A percentile compares a stretch with the other conserved stretches of the same genome.
Evolutionary conservation across 2,329 filamentous ascomycete species (phyloP).

Genomic region (Tolypocladium endophyticum): DNA sequence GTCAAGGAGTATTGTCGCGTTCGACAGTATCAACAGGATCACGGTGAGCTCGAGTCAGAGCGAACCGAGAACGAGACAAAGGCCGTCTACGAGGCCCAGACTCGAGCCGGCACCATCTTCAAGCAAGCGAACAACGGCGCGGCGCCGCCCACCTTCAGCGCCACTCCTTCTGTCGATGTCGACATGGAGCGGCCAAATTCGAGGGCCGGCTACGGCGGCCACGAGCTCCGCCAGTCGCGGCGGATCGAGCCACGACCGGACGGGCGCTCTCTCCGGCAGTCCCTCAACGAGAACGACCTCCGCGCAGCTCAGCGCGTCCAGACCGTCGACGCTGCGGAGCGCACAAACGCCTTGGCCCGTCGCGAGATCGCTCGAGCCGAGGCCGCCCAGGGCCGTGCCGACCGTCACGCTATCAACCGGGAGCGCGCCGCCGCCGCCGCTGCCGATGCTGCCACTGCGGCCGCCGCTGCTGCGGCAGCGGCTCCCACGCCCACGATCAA

Average conservation of each 20-base stretch:
- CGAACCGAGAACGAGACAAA: slow-evolving; percentile 37
- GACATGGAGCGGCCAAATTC: slow-evolving; percentile 4
- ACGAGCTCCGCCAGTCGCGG: slow-evolving; percentile 32
- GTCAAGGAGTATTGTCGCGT: slow-evolving; percentile 55
- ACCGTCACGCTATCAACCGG: slow-evolving; percentile 33
- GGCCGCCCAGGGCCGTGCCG: slow-evolving; percentile 38
- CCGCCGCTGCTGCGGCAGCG: slow-evolving; percentile 9
- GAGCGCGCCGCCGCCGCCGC: slow-evolving; percentile 24
- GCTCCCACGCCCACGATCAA: slow-evolving; percentile 10
- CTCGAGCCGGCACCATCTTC: slow-evolving; percentile 25
- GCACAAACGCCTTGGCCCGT: slow-evolving; percentile 37
- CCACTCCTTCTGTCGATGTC: slow-evolving; percentile 10
- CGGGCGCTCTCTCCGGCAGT: slow-evolving; percentile 16
- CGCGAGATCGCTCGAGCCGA: slow-evolving; percentile 43
- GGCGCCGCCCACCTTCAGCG: slow-evolving; percentile 10
- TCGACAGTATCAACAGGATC: slow-evolving; percentile 46
- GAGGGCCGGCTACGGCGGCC: slow-evolving; percentile 15
- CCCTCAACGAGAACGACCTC: slow-evolving; percentile 11
- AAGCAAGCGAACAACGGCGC: slow-evolving; percentile 10
- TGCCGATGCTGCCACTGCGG: slow-evolving; percentile 19
- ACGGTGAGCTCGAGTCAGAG: slow-evolving; percentile 37
- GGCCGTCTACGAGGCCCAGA: slow-evolving; percentile 40
- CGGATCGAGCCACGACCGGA: slow-evolving; percentile 24
- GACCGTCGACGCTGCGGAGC: slow-evolving; percentile 27
- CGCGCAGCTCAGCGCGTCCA: slow-evolving; percentile 8